phyloP scores from a whole-genome alignment of 805 yeast genomes.

The Starmerella stellata region DNA sequence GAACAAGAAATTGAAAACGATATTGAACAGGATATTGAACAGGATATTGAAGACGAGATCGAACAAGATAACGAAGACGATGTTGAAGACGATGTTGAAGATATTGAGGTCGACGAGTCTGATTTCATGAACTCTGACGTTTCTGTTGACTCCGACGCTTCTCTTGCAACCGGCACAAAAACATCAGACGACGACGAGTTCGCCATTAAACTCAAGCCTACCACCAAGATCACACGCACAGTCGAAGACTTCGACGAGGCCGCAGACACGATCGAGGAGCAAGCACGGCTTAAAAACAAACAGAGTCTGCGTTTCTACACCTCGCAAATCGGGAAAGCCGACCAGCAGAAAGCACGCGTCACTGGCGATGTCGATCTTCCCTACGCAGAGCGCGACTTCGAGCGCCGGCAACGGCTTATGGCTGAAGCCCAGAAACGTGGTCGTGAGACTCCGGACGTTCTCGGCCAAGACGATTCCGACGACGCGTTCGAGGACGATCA shows the following conservation, averaged over 20 bases:
- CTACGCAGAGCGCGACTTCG: slow-evolving; percentile 73
- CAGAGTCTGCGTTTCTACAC: slow-evolving; percentile 84
- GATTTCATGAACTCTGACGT: slow-evolving; percentile 1
- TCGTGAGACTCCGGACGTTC: slow-evolving; percentile 36
- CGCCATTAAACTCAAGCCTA: slow-evolving; percentile 11
- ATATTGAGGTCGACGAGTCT: slow-evolving; percentile 4
- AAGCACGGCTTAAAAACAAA: slow-evolving; percentile 47
- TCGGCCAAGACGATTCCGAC: slow-evolving; percentile 22
- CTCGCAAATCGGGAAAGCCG: slow-evolving; percentile 49
- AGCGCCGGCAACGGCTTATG: slow-evolving; percentile 68
- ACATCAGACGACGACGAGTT: slow-evolving; percentile 13
- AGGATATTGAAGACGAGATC: too few species aligned
- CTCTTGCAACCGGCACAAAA: slow-evolving; percentile 4
- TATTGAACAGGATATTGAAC: too few species aligned
- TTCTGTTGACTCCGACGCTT: background rate
- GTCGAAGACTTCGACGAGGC: slow-evolving; percentile 47
- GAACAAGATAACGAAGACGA: too few species aligned
- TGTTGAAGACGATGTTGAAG: background rate
- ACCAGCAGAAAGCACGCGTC: slow-evolving; percentile 5
- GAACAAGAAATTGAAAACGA: too few species aligned
- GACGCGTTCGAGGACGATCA: slow-evolving; percentile 10
- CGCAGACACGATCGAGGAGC: slow-evolving; percentile 58
- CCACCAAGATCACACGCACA: background rate
- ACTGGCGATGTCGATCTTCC: slow-evolving; percentile 85
- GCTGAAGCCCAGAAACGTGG: slow-evolving; percentile 87